A percentile compares a stretch with the other conserved stretches of the same genome.
Evolutionary conservation across 192 early-diverging fungal species (phyloP).

Genomic region (Gonapodya prolifera): DNA sequence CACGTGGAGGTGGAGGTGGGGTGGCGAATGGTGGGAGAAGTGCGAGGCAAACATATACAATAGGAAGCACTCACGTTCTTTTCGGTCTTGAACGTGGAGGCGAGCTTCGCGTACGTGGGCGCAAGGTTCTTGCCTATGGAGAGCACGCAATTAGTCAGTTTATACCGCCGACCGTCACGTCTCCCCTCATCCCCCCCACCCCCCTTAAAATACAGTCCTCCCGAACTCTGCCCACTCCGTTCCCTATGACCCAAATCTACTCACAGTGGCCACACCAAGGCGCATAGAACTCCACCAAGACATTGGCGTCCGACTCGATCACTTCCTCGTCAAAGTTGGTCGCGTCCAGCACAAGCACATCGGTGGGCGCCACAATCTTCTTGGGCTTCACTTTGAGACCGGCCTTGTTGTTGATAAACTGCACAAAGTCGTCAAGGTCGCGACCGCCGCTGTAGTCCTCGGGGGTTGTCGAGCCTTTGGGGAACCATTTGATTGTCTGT

Average conservation of each 20-base stretch:
- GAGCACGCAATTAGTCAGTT: not conserved
- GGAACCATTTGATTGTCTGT: slow-evolving; percentile 34
- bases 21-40: not conserved
- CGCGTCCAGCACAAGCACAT: slow-evolving; percentile 56
- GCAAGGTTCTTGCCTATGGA: slow-evolving; percentile 22
- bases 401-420: slow-evolving; percentile 72
- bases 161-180: no score
- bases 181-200: no score
- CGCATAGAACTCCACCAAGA: slow-evolving; percentile 88
- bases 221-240: not conserved
- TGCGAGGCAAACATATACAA: not conserved
- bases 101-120: slow-evolving; percentile 85
- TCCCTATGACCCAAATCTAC: not conserved
- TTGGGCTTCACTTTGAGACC: slow-evolving; percentile 56
- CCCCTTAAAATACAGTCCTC: not conserved
- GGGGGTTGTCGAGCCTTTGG: slow-evolving; percentile 59
- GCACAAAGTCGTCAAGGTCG: slow-evolving; percentile 59
- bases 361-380: slow-evolving; percentile 36
- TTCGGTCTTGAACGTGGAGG: slow-evolving; percentile 62
- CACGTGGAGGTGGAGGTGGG: not conserved
- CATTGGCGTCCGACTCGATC: slow-evolving; percentile 53
- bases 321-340: slow-evolving; percentile 66
- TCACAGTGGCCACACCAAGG: slow-evolving; percentile 52
- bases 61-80: slow-evolving; percentile 33
- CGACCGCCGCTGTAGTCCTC: slow-evolving; percentile 76